Base-by-base conservation (phyloP, 2,329 filamentous ascomycete species). In the Cryphonectria nitschkei region DNA sequence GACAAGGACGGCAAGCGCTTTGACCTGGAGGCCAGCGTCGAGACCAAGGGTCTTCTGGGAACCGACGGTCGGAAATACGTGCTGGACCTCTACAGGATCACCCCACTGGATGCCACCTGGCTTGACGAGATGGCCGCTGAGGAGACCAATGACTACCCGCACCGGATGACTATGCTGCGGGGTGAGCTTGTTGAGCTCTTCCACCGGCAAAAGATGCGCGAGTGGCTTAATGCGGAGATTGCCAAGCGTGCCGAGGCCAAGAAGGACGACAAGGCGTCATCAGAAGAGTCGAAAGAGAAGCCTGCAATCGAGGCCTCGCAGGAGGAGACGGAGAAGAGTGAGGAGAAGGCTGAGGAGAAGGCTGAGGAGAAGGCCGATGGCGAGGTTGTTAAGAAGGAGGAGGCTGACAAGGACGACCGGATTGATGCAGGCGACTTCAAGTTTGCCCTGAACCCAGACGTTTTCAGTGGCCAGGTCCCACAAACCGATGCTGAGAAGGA, bases 1-100 rank as follows among this genome's bases (percentile, higher is more conserved):
- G 96, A 99, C 82, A 98, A 98, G 86, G 93, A 97, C 76, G 90
- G 91, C 75, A 92, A 94, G 82, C 90, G 92, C 73, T 94, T 97
- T 77, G 94, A 98, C 73, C 86, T 99, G 3, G 95, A 98, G 81
- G 94, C 93, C 56, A 98, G 95, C 77, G 95, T 99, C 19, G 96
- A 99, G 82, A 99, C 96, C 68, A 99, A 99, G 85, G 96, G 96
- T 68, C 85, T 99, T n/a, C 86, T 99, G 76, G 96, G 96, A 64
- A 99, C 96, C 0, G 96, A 99, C 78, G 96, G 95, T 52, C 90
- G 96, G 76, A 98, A 97, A 80, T 99, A 99, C 79, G 93, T 98
- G n/a, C 88, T 99, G 66, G 96, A 99, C 77, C 84, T 99, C 68
- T 99, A 99, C 84, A 90, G 96, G 70, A 92, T 98, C 74, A 97